Conservation (phyloP, 2,329 filamentous ascomycete species). For the Penicillium glabrum region DNA sequence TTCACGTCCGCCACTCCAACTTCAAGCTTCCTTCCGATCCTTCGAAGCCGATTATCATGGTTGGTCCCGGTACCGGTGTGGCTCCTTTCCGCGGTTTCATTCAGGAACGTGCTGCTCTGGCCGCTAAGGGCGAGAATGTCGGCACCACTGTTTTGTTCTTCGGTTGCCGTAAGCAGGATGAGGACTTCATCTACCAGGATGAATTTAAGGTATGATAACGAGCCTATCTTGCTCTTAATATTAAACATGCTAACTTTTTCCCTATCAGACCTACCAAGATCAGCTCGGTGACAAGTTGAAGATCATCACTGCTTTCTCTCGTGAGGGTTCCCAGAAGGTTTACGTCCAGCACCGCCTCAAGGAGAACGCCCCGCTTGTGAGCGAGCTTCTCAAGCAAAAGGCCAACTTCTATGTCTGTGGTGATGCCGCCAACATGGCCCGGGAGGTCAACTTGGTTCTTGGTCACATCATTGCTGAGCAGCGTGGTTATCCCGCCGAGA, state of each 20-base stretch:
- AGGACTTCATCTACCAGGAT: slow-evolving; percentile 88
- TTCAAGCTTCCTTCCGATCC: slow-evolving; percentile 98
- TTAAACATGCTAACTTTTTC: slow-evolving; percentile 24
- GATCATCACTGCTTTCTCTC: slow-evolving; percentile 92
- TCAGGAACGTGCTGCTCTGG: slow-evolving; percentile 85
- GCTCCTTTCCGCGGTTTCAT: slow-evolving; percentile 95
- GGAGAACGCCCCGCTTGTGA: slow-evolving; percentile 79
- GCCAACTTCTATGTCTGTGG: slow-evolving; percentile 98
- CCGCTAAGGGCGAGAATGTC: slow-evolving; percentile 75
- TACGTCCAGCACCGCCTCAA: slow-evolving; percentile 94
- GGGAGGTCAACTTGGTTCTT: slow-evolving; percentile 86
- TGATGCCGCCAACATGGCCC: slow-evolving; percentile 95
- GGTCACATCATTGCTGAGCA: slow-evolving; percentile 83
- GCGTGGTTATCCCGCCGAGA: slow-evolving; percentile 76
- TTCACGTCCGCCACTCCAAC: slow-evolving; percentile 96
- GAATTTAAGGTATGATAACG: slow-evolving; percentile 80
- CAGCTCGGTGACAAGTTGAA: slow-evolving; percentile 85
- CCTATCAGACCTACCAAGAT: slow-evolving; percentile 72
- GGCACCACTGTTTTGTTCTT: slow-evolving; percentile 92
- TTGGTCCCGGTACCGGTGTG: slow-evolving; percentile 93
- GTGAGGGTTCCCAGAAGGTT: slow-evolving; percentile 81
- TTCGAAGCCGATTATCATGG: slow-evolving; percentile 89
- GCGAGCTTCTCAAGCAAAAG: slow-evolving; percentile 77
- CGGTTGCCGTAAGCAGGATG: slow-evolving; percentile 80
- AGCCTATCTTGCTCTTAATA: neutral